Evolutionary conservation across 176 grass and related monocot species (phyloP), one percentile per base, ranked within the genome.

Genomic region (Olyra latifolia): DNA sequence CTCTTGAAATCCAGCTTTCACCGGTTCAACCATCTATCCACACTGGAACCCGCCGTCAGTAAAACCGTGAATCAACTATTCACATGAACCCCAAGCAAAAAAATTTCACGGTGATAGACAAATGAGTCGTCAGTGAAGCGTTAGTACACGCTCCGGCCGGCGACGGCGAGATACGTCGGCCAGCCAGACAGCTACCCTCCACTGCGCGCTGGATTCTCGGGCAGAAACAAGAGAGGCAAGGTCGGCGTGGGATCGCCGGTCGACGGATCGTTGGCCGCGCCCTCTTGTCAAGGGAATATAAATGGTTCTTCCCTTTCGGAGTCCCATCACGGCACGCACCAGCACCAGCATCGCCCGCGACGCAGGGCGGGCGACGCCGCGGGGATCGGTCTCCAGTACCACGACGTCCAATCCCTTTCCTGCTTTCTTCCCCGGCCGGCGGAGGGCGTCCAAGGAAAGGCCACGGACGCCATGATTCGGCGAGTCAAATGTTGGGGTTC

Each of bases 201-300:
- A 27, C 4, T 0, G n/a, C 42, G n/a, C 22, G 54, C 5, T 4
- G 10, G 20, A 38, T 19, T 43, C 64, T 11, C 23, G n/a, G n/a
- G 23, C 13, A 6, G 23, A 27, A 25, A 16, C 58, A 8, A 16
- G 58, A 16, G 2, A 30, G 0, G 63, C 38, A 22, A 20, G 22
- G 1, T 23, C 40, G 42, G 10, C 19, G 32, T 0, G 3, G 32
- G 41, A 27, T 25, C 57, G 53, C 13, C 20, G 43, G 66, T 41
- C 59, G 59, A 20, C 52, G 28, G 69, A 59, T 69, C 39, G 13
- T 29, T 60, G 85, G 61, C 81, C 52, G 19, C 81, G 70, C 64
- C 76, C 62, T 52, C 20, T 84, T 70, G 87, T 80, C 81, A 84
- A 8, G 62, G 69, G 87, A 89, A 84, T 88, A 84, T 80, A 4